These are phyloP conservation scores for Boletus tomentosulus DNA, from an alignment of 768 basidiomycete genomes.

Conservation along the genomic window DNA sequence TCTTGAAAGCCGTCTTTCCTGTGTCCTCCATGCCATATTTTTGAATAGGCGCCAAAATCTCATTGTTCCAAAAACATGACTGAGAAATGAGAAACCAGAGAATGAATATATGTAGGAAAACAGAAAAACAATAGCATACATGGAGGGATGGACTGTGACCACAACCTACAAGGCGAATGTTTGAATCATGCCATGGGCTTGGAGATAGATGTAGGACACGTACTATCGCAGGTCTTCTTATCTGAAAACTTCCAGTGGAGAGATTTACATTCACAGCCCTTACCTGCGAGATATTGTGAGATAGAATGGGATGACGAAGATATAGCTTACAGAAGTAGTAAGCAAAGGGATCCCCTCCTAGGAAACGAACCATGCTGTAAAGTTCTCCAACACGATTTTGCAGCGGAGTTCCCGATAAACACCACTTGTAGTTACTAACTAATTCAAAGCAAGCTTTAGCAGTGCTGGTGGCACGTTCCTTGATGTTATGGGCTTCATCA, in stretches of 20 bases:
- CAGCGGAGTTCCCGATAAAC: constrained; percentile 91
- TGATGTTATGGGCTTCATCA: constrained; percentile 98
- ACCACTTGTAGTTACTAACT: constrained; percentile 81
- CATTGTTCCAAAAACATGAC: constrained; percentile 97
- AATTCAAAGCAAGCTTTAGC: constrained; percentile 96
- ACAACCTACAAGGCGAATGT: constrained; percentile 51
- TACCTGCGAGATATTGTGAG: constrained; percentile 46
- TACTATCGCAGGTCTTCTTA: constrained; percentile 80
- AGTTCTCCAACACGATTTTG: constrained; percentile 99
- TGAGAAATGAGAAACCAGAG: constrained; percentile 25
- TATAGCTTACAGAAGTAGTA: constrained; percentile 77
- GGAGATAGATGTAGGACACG: constrained; percentile 11
- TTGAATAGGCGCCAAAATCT: constrained; percentile 95
- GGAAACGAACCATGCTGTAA: constrained; percentile 89
- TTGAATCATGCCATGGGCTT: neutral
- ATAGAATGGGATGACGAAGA: neutral
- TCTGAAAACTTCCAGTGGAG: constrained; percentile 92
- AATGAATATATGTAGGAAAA: neutral
- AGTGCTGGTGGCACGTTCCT: constrained; percentile 90
- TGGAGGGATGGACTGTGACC: constrained; percentile 85
- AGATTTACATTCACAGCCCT: constrained; percentile 89
- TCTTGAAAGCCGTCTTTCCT: constrained; percentile 84
- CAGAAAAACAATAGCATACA: constrained; percentile 33
- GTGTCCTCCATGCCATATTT: constrained; percentile 80
- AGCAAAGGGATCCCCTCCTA: constrained; percentile 90